Evolutionary conservation across 352 stramenopile genomes (phyloP).

Genomic region (Globisporangium spiculum): DNA sequence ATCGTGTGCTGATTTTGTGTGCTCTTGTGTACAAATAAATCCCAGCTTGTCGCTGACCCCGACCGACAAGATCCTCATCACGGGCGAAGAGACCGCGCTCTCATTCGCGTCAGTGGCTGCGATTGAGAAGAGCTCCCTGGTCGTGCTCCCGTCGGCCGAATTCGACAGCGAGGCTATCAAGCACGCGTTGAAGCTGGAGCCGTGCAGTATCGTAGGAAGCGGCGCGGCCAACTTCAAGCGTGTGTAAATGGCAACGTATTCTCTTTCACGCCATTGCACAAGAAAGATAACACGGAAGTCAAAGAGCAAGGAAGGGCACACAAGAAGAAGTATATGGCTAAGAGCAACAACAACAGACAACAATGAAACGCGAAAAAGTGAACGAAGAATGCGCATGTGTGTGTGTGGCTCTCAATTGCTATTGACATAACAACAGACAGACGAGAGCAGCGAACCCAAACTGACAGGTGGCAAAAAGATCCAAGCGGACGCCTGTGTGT

Average conservation of each 20-base stretch:
- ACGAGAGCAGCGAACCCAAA: not conserved
- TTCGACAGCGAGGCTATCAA: constrained; percentile 63
- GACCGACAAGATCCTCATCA: constrained; percentile 83
- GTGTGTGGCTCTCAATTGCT: not conserved
- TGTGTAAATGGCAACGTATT: constrained; percentile 39
- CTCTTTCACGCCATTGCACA: not conserved
- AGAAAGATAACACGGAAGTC: not conserved
- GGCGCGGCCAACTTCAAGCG: constrained; percentile 79
- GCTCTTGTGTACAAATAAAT: not conserved
- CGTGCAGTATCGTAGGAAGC: constrained; percentile 76
- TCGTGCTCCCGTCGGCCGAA: constrained; percentile 77
- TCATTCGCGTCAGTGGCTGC: constrained; percentile 75
- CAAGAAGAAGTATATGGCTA: constrained; percentile 13
- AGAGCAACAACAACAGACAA: constrained; percentile 2
- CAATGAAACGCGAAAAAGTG: constrained; percentile 2
- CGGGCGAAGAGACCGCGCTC: constrained; percentile 57
- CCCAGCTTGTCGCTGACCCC: constrained; percentile 63
- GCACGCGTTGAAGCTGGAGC: constrained; percentile 74
- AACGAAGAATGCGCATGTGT: not conserved
- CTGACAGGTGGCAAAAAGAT: not conserved
- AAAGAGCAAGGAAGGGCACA: not conserved
- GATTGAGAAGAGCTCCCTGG: constrained; percentile 67
- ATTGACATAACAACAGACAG: too few relatives aligned
- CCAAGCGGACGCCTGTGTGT: not conserved
- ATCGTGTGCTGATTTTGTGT: not conserved